A percentile compares a stretch with the other conserved stretches of the same genome.
These are phyloP conservation scores for Globisporangium viniferum DNA, from an alignment of 352 stramenopile genomes.

Conservation along the genomic window DNA sequence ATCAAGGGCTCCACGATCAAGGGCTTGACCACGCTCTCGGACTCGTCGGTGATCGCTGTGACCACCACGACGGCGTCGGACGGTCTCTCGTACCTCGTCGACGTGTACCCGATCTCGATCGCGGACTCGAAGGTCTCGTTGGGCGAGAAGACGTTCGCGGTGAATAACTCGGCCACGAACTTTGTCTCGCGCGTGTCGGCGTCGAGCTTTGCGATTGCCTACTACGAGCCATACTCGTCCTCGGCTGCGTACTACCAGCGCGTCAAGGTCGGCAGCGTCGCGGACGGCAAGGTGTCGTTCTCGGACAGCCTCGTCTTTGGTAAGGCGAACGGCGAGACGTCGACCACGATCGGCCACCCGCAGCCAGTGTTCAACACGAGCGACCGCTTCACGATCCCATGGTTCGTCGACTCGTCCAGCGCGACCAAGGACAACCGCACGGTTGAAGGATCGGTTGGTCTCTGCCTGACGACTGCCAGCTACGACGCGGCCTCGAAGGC, in stretches of 20 bases:
- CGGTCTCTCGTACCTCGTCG: slow-evolving; percentile 34
- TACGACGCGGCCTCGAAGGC: slow-evolving; percentile 24
- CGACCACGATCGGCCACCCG: slow-evolving; percentile 54
- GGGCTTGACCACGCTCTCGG: slow-evolving; percentile 58
- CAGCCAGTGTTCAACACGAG: slow-evolving; percentile 62
- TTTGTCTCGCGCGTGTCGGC: slow-evolving; percentile 68
- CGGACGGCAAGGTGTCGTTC: slow-evolving; percentile 54
- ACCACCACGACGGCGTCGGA: slow-evolving; percentile 44
- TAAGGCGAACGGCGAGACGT: slow-evolving; percentile 35
- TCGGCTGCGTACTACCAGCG: slow-evolving; percentile 49
- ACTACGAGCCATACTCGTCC: slow-evolving; percentile 65
- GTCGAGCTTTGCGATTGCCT: slow-evolving; percentile 56
- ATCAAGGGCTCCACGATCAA: slow-evolving; percentile 56
- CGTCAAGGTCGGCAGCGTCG: slow-evolving; percentile 49
- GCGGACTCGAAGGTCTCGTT: slow-evolving; percentile 35
- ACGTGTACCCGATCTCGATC: slow-evolving; percentile 52
- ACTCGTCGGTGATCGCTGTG: slow-evolving; percentile 48
- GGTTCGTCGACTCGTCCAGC: slow-evolving; percentile 48
- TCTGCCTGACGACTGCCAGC: slow-evolving; percentile 55
- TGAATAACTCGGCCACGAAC: slow-evolving; percentile 63
- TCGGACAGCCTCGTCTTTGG: slow-evolving; percentile 55
- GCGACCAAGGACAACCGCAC: slow-evolving; percentile 51
- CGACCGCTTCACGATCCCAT: slow-evolving; percentile 61
- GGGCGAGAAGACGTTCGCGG: slow-evolving; percentile 39
- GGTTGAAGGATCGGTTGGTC: slow-evolving; percentile 34